phyloP scores from a whole-genome alignment of 2,329 filamentous ascomycete species.

The Podosphaera aphanis region DNA sequence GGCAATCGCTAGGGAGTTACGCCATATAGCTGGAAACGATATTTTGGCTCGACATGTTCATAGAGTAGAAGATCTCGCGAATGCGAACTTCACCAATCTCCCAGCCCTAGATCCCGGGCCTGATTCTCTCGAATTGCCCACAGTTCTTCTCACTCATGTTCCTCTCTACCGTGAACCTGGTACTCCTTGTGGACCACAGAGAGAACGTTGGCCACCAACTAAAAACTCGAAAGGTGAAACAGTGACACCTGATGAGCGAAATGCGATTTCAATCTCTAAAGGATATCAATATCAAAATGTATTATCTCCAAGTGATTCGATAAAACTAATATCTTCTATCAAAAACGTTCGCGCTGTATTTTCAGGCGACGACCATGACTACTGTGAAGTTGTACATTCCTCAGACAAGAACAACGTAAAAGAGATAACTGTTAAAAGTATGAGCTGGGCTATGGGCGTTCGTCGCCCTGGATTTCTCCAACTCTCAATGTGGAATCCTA shows the following conservation, averaged over 20 bases:
- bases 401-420: constrained; percentile 29
- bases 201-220: constrained; percentile 62
- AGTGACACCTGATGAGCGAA: constrained; percentile 40
- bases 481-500: constrained; percentile 77
- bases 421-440: constrained; percentile 88
- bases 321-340: constrained; percentile 50
- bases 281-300: constrained; percentile 98
- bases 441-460: constrained; percentile 93
- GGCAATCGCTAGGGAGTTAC: constrained; percentile 45
- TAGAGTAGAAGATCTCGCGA: constrained; percentile 27
- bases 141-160: constrained; percentile 74
- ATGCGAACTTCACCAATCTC: constrained; percentile 18
- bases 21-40: constrained; percentile 34
- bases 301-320: constrained; percentile 51
- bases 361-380: constrained; percentile 93
- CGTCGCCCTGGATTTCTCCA: constrained; percentile 68
- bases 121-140: constrained; percentile 43
- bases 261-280: constrained; percentile 50
- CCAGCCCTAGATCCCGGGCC: constrained; percentile 21
- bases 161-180: constrained; percentile 63
- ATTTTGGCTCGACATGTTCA: constrained; percentile 32
- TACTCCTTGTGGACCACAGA: constrained; percentile 66
- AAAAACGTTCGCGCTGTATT: constrained; percentile 72
- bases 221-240: constrained; percentile 34
- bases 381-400: constrained; percentile 72